Percentiles rank a stretch among this genome's conserved stretches.
Evolutionary conservation across 129 eudicot genomes (phyloP).

Genomic region (Deinandra increscens): DNA sequence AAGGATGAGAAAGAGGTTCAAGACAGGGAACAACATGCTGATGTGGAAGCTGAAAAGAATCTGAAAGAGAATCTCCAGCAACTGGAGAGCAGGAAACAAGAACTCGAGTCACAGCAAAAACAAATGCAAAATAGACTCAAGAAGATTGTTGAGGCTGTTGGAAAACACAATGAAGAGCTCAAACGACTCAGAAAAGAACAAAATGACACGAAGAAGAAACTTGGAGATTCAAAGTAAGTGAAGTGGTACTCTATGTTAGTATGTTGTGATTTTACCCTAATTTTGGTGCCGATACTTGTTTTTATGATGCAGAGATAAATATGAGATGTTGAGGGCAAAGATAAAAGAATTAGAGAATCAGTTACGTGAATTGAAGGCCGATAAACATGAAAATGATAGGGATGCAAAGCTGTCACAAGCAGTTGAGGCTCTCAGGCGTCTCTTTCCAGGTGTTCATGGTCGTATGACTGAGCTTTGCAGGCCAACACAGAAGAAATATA

Average conservation of each 20-base stretch:
- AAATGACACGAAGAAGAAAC: slow-evolving; percentile 64
- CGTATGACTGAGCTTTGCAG: slow-evolving; percentile 98
- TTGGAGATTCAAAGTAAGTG: slow-evolving; percentile 61
- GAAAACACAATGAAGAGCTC: slow-evolving; percentile 79
- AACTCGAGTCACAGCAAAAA: slow-evolving; percentile 83
- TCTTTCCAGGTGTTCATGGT: slow-evolving; percentile 99
- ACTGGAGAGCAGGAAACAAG: slow-evolving; percentile 76
- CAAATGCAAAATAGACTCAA: slow-evolving; percentile 74
- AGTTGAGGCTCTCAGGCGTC: slow-evolving; percentile 90
- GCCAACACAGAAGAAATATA: slow-evolving; percentile 84
- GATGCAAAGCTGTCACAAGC: slow-evolving; percentile 86
- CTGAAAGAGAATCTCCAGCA: slow-evolving; percentile 87
- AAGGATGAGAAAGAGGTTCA: slow-evolving; percentile 91
- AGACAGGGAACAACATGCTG: slow-evolving; percentile 93
- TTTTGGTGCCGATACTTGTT: not conserved
- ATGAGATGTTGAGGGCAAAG: slow-evolving; percentile 62
- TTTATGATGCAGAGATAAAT: slow-evolving; percentile 53
- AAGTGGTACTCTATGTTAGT: slow-evolving; percentile 7
- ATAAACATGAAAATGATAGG: slow-evolving; percentile 90
- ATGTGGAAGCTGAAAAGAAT: slow-evolving; percentile 80
- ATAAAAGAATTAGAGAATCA: slow-evolving; percentile 77
- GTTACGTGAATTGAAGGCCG: slow-evolving; percentile 88
- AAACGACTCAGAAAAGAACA: slow-evolving; percentile 65
- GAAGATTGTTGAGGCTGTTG: slow-evolving; percentile 62
- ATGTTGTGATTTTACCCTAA: not conserved